Conservation (phyloP, 2,329 filamentous ascomycete genomes). For the Hypocreales sp. region DNA sequence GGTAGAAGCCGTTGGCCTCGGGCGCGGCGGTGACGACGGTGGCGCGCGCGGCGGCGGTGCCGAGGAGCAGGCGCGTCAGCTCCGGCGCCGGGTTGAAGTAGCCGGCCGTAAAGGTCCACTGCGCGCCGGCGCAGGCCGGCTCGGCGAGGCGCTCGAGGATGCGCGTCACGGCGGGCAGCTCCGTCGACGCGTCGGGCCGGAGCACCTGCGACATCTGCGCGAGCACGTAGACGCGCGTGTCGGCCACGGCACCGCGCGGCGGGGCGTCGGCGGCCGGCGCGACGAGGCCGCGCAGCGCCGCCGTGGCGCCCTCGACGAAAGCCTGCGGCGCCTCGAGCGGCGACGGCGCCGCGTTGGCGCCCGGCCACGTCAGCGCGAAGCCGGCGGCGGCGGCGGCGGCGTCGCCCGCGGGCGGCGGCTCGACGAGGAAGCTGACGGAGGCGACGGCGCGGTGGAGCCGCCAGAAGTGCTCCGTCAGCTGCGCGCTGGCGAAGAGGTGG, state of each 20-base stretch:
- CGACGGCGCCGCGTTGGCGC: conserved; percentile 55
- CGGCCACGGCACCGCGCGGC: conserved; percentile 14
- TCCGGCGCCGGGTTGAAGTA: conserved; percentile 95
- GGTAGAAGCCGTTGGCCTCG: conserved; percentile 89
- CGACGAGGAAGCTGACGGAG: conserved; percentile 66
- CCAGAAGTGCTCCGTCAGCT: conserved; percentile 71
- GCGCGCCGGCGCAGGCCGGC: conserved; percentile 49
- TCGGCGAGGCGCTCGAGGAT: conserved; percentile 54
- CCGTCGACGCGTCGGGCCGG: conserved; percentile 66
- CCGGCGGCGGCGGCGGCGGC: conserved; percentile 33
- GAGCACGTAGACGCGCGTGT: conserved; percentile 74
- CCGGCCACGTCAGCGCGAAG: conserved; percentile 58
- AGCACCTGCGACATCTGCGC: conserved; percentile 80
- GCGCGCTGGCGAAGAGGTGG: conserved; percentile 69
- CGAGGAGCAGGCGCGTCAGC: conserved; percentile 64
- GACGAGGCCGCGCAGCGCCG: conserved; percentile 51
- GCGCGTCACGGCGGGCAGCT: conserved; percentile 65
- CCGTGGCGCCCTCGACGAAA: conserved; percentile 57
- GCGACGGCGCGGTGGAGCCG: conserved; percentile 63
- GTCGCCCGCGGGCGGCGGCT: too few relatives aligned
- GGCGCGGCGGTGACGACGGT: conserved; percentile 87
- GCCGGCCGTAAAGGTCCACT: conserved; percentile 93
- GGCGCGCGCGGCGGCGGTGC: conserved; percentile 52
- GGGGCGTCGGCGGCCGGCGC: conserved; percentile 17
- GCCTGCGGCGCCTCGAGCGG: conserved; percentile 54